Conservation (phyloP, 2,329 filamentous ascomycete species). For the Ophiocordyceps camponoti-floridani region DNA sequence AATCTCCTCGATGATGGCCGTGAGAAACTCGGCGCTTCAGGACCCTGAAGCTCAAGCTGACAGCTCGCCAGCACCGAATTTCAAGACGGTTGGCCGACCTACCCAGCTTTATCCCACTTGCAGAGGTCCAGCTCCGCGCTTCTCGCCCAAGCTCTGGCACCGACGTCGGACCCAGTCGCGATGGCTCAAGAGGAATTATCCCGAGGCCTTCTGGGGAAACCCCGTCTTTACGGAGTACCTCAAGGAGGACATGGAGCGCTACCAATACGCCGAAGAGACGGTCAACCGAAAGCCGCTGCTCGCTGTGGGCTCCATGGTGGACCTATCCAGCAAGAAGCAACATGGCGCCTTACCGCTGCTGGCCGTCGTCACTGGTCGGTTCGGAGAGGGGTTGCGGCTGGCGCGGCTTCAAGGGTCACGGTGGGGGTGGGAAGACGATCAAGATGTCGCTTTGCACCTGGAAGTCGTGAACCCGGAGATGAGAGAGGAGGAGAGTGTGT, state of each 20-base stretch:
- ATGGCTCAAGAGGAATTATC: slow-evolving; percentile 33
- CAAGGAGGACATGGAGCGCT: slow-evolving; percentile 16
- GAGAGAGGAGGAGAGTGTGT: slow-evolving; percentile 29
- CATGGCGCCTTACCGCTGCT: slow-evolving; percentile 16
- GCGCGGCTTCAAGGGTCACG: slow-evolving; percentile 28
- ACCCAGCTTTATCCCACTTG: slow-evolving; percentile 17
- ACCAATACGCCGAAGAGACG: slow-evolving; percentile 10
- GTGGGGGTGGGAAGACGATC: slow-evolving; percentile 34
- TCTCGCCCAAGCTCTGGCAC: slow-evolving; percentile 11
- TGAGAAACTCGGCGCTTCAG: not conserved
- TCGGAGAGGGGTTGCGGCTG: slow-evolving; percentile 39
- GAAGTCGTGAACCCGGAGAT: slow-evolving; percentile 21
- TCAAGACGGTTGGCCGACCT: slow-evolving; percentile 13
- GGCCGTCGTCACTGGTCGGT: slow-evolving; percentile 34
- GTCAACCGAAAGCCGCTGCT: slow-evolving; percentile 20
- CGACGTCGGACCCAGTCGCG: slow-evolving; percentile 19
- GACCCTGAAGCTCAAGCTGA: not conserved
- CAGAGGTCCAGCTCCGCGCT: slow-evolving; percentile 7
- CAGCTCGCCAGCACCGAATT: slow-evolving; percentile 10
- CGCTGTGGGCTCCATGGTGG: slow-evolving; percentile 34
- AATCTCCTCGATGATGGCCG: slow-evolving; percentile 6
- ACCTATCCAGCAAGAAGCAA: slow-evolving; percentile 15
- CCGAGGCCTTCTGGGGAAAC: slow-evolving; percentile 27
- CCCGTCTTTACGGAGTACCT: slow-evolving; percentile 13
- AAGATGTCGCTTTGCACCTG: slow-evolving; percentile 27